phyloP scores from a whole-genome alignment of 805 yeast species.

The Yarrowia sp. region DNA sequence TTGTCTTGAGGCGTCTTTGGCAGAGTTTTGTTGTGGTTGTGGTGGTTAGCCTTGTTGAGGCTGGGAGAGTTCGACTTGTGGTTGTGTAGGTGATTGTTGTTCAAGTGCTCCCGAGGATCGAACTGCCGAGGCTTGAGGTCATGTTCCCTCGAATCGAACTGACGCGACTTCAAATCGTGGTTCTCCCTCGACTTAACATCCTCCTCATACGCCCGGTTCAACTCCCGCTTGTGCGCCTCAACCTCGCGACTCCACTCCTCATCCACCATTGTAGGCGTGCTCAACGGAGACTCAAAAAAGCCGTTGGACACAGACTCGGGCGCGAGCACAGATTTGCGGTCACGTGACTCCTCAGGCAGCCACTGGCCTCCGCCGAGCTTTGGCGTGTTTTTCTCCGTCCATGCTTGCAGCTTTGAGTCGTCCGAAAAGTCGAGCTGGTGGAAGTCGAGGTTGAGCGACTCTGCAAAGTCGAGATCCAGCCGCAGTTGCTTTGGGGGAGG shows the following conservation, averaged over 20 bases:
- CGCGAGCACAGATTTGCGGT: background rate
- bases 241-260: background rate
- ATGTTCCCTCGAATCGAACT: no score
- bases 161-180: no score
- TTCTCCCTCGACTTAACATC: no score
- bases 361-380: background rate
- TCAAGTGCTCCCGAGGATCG: no score
- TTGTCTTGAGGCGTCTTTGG: background rate
- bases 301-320: slow-evolving; percentile 4
- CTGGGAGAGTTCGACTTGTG: background rate
- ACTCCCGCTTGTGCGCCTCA: no score
- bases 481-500: background rate
- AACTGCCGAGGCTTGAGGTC: no score
- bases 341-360: background rate
- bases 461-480: slow-evolving; percentile 8
- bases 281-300: background rate
- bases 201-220: no score
- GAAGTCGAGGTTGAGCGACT: slow-evolving; percentile 15
- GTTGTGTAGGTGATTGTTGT: background rate
- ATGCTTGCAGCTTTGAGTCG: slow-evolving; percentile 2
- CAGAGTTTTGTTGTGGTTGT: background rate
- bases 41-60: no score
- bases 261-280: background rate
- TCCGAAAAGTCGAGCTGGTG: slow-evolving; percentile 21
- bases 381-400: slow-evolving; percentile 8